A percentile compares a stretch with the other conserved stretches of the same genome.
Conservation (phyloP, 148 eudicot species). For the Silene uniflora region DNA sequence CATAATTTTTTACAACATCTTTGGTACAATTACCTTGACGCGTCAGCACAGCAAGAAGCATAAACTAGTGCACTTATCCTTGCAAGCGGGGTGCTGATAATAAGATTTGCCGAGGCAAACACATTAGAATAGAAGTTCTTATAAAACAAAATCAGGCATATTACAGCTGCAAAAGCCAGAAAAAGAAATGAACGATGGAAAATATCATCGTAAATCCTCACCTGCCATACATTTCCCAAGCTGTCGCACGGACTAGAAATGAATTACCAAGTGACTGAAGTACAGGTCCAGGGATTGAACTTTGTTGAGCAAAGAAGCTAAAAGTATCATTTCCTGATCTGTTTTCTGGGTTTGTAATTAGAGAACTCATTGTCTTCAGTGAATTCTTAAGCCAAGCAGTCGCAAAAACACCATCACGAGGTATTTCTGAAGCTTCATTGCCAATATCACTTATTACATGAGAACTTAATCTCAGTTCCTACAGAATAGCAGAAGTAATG, state of each 20-base stretch:
- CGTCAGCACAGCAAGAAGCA: slow-evolving; percentile 78
- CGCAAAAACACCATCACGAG: slow-evolving; percentile 74
- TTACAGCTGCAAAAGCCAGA: background rate
- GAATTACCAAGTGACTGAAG: slow-evolving; percentile 73
- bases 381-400: slow-evolving; percentile 75
- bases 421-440: slow-evolving; percentile 49
- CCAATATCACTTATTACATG: slow-evolving; percentile 61
- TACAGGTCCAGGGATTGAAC: slow-evolving; percentile 68
- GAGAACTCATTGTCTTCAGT: slow-evolving; percentile 48
- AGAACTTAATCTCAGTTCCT: slow-evolving; percentile 74
- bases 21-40: slow-evolving; percentile 51
- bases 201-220: slow-evolving; percentile 24
- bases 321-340: slow-evolving; percentile 36
- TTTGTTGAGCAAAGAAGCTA: slow-evolving; percentile 67
- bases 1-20: background rate
- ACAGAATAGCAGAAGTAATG: slow-evolving; percentile 24
- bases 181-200: background rate
- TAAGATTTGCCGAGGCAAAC: slow-evolving; percentile 12
- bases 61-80: slow-evolving; percentile 67
- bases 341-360: slow-evolving; percentile 46
- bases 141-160: background rate
- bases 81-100: slow-evolving; percentile 79
- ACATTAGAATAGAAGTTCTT: slow-evolving; percentile 2
- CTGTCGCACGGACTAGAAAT: slow-evolving; percentile 70
- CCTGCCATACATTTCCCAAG: slow-evolving; percentile 98